Percentiles rank a stretch among this genome's conserved stretches.
Conservation (phyloP, 2,329 filamentous ascomycete species). For the Colletotrichum sidae region DNA sequence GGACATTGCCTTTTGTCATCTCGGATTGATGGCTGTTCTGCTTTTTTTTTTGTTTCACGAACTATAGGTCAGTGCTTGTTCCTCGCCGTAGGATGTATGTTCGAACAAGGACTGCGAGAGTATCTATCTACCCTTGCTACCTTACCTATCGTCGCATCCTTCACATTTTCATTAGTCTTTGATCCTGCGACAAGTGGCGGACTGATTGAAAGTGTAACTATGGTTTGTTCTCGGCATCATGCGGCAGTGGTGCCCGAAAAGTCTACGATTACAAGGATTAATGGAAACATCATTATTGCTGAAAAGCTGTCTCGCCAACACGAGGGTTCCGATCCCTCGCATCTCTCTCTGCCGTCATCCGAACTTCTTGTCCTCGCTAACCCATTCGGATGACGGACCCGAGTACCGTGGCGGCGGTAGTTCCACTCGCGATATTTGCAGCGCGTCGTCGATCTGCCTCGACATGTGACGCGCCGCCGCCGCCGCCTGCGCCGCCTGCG, state of each 20-base stretch:
- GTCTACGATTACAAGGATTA: slow-evolving; percentile 34
- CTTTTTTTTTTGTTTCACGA: neutral
- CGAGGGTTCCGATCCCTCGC: neutral
- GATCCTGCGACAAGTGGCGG: neutral
- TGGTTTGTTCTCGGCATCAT: slow-evolving; percentile 11
- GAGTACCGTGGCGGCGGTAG: slow-evolving; percentile 31
- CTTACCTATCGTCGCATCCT: too few relatives aligned
- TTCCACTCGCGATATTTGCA: slow-evolving; percentile 36
- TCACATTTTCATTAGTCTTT: too few relatives aligned
- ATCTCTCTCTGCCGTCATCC: slow-evolving; percentile 1
- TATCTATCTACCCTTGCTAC: too few relatives aligned
- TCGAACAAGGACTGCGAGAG: too few relatives aligned
- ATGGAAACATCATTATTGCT: slow-evolving; percentile 31
- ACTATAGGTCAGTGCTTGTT: too few relatives aligned
- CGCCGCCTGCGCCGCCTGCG: neutral
- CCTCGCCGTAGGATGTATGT: too few relatives aligned
- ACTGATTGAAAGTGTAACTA: neutral
- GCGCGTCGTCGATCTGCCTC: slow-evolving; percentile 30
- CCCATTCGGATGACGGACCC: slow-evolving; percentile 28
- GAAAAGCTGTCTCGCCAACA: slow-evolving; percentile 32
- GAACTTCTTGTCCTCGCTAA: slow-evolving; percentile 31
- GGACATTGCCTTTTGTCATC: slow-evolving; percentile 21
- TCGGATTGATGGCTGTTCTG: neutral
- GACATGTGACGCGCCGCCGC: slow-evolving; percentile 23
- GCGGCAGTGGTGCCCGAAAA: slow-evolving; percentile 20